phyloP scores from a whole-genome alignment of 352 stramenopile species.

The Globisporangium rhizosaccharum region DNA sequence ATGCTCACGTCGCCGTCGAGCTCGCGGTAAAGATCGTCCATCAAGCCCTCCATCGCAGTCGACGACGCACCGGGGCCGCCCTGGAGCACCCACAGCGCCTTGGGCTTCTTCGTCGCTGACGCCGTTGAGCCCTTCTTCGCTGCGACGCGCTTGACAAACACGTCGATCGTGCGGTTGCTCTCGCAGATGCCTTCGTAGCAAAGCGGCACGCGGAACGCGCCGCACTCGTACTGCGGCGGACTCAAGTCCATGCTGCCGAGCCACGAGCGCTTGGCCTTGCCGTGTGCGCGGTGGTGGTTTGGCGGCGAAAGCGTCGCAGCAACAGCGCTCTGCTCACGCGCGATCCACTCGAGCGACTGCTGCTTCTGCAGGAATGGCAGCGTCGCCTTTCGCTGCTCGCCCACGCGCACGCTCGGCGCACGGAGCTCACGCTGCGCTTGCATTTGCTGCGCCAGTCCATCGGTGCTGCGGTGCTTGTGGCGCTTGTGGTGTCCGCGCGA shows the following conservation, averaged over 20 bases:
- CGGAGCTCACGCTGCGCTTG: background rate
- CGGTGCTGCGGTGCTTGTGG: slow-evolving; percentile 2
- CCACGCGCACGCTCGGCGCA: slow-evolving; percentile 7
- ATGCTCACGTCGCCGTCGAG: slow-evolving; percentile 46
- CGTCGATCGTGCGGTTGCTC: slow-evolving; percentile 18
- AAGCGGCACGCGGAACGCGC: slow-evolving; percentile 22
- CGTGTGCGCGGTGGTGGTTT: background rate
- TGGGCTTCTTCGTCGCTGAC: slow-evolving; percentile 15
- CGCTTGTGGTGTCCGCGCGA: slow-evolving; percentile 5
- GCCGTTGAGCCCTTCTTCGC: slow-evolving; percentile 8
- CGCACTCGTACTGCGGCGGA: slow-evolving; percentile 21
- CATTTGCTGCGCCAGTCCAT: background rate
- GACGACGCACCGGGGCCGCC: slow-evolving; percentile 65
- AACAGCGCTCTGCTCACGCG: background rate
- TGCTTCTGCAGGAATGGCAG: slow-evolving; percentile 20
- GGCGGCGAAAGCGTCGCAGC: background rate
- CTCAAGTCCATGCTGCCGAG: background rate
- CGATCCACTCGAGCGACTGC: slow-evolving; percentile 18
- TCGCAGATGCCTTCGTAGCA: slow-evolving; percentile 27
- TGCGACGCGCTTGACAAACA: slow-evolving; percentile 54
- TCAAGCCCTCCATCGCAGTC: slow-evolving; percentile 59
- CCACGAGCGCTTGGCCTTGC: background rate
- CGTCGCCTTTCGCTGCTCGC: slow-evolving; percentile 10
- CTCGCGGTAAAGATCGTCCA: slow-evolving; percentile 49
- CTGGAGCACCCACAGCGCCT: slow-evolving; percentile 67